phyloP scores from a whole-genome alignment of 345 rosid genomes.

The Syzygium jambos region DNA sequence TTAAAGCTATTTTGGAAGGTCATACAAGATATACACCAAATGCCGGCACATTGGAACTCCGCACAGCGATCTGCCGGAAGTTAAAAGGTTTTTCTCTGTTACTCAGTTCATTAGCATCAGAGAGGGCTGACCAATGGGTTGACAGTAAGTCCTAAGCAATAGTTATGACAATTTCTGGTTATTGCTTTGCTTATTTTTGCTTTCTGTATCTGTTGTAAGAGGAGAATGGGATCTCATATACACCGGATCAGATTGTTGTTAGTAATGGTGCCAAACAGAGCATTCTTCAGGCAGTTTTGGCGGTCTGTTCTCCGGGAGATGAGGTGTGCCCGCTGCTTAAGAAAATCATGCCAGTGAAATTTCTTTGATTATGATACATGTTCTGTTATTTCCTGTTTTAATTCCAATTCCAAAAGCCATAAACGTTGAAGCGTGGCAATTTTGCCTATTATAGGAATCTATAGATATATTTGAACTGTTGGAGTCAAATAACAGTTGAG shows the following conservation, averaged over 20 bases:
- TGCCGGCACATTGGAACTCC: constrained; percentile 78
- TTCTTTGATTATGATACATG: neutral
- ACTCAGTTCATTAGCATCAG: neutral
- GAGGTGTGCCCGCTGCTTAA: constrained; percentile 37
- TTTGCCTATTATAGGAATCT: neutral
- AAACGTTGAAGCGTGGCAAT: neutral
- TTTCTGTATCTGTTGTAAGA: constrained; percentile 17
- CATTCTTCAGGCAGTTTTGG: constrained; percentile 66
- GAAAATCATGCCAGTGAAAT: neutral
- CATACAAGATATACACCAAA: constrained; percentile 79
- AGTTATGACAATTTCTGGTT: neutral
- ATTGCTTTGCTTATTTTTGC: neutral
- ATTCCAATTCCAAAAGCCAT: neutral
- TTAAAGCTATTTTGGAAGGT: constrained; percentile 84
- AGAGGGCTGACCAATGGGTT: neutral
- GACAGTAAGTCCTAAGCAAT: neutral
- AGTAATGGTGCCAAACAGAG: constrained; percentile 98
- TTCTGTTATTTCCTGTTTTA: neutral
- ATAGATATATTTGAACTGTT: neutral
- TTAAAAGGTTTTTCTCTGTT: constrained; percentile 38
- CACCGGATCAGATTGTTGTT: constrained; percentile 75
- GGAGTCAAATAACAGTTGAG: neutral
- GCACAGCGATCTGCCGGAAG: constrained; percentile 74
- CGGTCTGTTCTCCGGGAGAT: constrained; percentile 92
- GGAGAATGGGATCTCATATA: constrained; percentile 79